Base-by-base conservation (phyloP, 2,329 filamentous ascomycete genomes). In the Xylariaceae sp. region DNA sequence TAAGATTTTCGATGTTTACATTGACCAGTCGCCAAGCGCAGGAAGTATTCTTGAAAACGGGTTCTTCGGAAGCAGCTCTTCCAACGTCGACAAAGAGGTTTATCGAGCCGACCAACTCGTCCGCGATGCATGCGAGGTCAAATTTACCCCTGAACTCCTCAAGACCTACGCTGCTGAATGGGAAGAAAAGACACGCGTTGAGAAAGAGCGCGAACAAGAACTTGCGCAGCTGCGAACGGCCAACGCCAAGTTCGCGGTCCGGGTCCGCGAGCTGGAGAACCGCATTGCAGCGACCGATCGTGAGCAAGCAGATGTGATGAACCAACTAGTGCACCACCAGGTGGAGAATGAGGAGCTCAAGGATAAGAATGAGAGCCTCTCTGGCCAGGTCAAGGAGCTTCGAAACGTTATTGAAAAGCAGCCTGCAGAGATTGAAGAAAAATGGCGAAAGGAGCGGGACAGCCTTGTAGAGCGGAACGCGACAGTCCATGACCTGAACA, bases 21-120 rank as follows among this genome's bases (percentile, higher is more conserved):
- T 99, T 57, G 94, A 99, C 71, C 89, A 91, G 62, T 83, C 91
- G 7, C 94, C 94, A 0, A 96, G 91, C 2, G 87, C 91, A n/a
- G 91, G 86, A 46, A 96, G 91, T 14, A 87, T 99, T 44, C 82
- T 97, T 1, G 94, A 99, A 70, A 96, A 91, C 41, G 94, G 94
- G 13, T 99, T 99, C 77, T 99, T 99, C 66, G 94, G 94, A 54
- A 93, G 88, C 68, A 93, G 90, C 19, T 91, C 89, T 33, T 86
- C 86, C n/a, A 89, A 85, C 60, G 81, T 90, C 12, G 94, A 99
- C 67, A 97, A 96, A 71, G 94, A 97, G 67, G 84, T 99, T 6
- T 99, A 99, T 69, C 86, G 92, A 45, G 94, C 94, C 14, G 94
- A 99, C 68, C 85, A 94, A 62, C 83, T 99, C 55, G 90, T 99